Evolutionary conservation across 345 rosid genomes (phyloP).

Genomic region (Carallia brachiata): DNA sequence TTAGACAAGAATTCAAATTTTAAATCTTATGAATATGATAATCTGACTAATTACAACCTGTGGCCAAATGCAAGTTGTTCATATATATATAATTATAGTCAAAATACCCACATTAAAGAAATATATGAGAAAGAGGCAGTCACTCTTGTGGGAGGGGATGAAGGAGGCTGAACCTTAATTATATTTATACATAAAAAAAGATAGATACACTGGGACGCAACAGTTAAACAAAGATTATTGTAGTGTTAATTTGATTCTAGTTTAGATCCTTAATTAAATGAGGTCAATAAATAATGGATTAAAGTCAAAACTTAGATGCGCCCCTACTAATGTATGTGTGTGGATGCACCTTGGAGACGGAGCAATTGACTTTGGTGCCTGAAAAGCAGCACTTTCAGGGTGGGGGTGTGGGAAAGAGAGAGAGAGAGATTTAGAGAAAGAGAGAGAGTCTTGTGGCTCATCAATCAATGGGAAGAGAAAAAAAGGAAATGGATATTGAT

Average conservation of each 20-base stretch:
- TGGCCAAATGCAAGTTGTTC: too few species aligned
- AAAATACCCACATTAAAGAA: too few species aligned
- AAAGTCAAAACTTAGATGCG: constrained; percentile 53
- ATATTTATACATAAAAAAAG: not conserved
- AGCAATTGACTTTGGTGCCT: constrained; percentile 64
- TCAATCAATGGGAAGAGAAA: not conserved
- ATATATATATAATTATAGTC: too few species aligned
- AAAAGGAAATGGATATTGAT: constrained; percentile 38
- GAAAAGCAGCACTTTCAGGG: constrained; percentile 39
- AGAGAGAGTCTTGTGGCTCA: not conserved
- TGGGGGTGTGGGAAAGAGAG: not conserved
- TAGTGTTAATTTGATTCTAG: constrained; percentile 17
- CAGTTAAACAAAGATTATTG: not conserved
- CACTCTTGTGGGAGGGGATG: too few species aligned
- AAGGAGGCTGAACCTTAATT: too few species aligned
- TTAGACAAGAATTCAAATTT: too few species aligned
- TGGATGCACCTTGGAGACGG: constrained; percentile 32
- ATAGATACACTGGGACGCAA: not conserved
- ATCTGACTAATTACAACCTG: too few species aligned
- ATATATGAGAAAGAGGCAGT: too few species aligned
- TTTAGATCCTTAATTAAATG: constrained; percentile 15
- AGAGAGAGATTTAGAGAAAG: constrained; percentile 8
- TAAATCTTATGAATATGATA: too few species aligned
- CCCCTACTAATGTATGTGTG: constrained; percentile 34
- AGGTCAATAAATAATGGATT: constrained; percentile 24